Evolutionary conservation across 371 early-diverging fungal genomes (phyloP).

Genomic region (Mucor velutinosus): DNA sequence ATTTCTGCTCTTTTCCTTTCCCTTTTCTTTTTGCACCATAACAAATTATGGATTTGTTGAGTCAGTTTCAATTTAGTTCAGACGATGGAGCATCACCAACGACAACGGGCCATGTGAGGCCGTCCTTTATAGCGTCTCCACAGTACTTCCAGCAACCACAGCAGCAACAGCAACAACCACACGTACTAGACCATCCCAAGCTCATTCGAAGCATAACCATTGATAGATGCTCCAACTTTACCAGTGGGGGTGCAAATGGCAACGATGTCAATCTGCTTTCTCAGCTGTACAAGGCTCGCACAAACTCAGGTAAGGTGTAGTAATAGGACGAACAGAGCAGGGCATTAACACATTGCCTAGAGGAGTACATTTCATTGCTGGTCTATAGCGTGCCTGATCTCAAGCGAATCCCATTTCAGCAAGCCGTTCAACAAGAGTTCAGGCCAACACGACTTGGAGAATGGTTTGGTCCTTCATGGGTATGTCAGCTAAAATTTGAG

Average conservation of each 20-base stretch:
- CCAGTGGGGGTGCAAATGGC: slow-evolving; percentile 49
- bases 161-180: slow-evolving; percentile 11
- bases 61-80: slow-evolving; percentile 13
- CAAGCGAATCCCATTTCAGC: slow-evolving; percentile 80
- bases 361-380: slow-evolving; percentile 46
- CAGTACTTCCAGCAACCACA: not conserved
- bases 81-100: not conserved
- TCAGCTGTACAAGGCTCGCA: slow-evolving; percentile 50
- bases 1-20: not conserved
- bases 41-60: slow-evolving; percentile 11
- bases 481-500: slow-evolving; percentile 22
- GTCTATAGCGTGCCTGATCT: slow-evolving; percentile 82
- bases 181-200: slow-evolving; percentile 39
- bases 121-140: not conserved
- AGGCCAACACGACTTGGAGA: slow-evolving; percentile 69
- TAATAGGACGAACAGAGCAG: too few relatives aligned
- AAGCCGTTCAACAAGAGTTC: slow-evolving; percentile 78
- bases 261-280: slow-evolving; percentile 51
- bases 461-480: slow-evolving; percentile 87
- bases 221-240: slow-evolving; percentile 54
- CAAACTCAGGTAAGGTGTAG: slow-evolving; percentile 34
- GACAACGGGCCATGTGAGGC: not conserved
- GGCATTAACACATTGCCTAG: slow-evolving; percentile 12
- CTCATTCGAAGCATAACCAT: slow-evolving; percentile 47
- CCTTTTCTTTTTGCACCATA: not conserved